Percentiles rank a stretch among this genome's conserved stretches.
phyloP scores from a whole-genome alignment of 331 rosid genomes.

The Malus hybrid region DNA sequence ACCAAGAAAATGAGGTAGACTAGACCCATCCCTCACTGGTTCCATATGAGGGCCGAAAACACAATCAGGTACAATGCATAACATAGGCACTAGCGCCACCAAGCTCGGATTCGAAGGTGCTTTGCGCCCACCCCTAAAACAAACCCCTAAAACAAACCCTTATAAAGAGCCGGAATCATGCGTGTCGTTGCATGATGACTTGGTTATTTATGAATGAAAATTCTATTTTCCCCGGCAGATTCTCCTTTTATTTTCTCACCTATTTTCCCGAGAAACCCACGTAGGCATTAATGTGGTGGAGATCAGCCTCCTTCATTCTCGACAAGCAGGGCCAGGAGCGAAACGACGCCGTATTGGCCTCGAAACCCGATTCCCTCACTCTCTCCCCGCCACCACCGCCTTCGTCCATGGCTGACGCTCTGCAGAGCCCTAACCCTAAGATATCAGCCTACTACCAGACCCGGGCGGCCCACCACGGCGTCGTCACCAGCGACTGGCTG shows the following conservation, averaged over 20 bases:
- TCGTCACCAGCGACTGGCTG: slow-evolving; percentile 77
- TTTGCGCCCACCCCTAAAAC: too few relatives aligned
- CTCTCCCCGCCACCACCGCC: slow-evolving; percentile 27
- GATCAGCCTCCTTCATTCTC: slow-evolving; percentile 61
- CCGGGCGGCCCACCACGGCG: slow-evolving; percentile 67
- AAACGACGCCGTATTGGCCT: slow-evolving; percentile 20
- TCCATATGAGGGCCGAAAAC: too few relatives aligned
- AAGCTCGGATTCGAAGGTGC: too few relatives aligned
- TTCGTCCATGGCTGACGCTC: slow-evolving; percentile 34
- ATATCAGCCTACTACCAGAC: slow-evolving; percentile 74
- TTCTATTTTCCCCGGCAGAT: not conserved
- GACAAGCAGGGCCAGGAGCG: slow-evolving; percentile 21
- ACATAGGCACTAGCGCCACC: too few relatives aligned
- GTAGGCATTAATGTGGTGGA: slow-evolving; percentile 48
- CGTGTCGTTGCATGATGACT: too few relatives aligned
- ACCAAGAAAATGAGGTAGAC: too few relatives aligned
- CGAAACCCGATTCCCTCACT: slow-evolving; percentile 18
- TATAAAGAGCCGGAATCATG: too few relatives aligned
- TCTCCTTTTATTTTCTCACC: not conserved
- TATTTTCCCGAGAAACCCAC: slow-evolving; percentile 5
- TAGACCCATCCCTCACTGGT: too few relatives aligned
- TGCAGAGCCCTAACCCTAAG: slow-evolving; percentile 34
- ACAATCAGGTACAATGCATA: too few relatives aligned
- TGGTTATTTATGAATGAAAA: too few relatives aligned
- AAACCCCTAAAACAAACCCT: too few relatives aligned